Evolutionary conservation across 257 asterid species (phyloP).

Genomic region (Fraxinus quadrangulata): DNA sequence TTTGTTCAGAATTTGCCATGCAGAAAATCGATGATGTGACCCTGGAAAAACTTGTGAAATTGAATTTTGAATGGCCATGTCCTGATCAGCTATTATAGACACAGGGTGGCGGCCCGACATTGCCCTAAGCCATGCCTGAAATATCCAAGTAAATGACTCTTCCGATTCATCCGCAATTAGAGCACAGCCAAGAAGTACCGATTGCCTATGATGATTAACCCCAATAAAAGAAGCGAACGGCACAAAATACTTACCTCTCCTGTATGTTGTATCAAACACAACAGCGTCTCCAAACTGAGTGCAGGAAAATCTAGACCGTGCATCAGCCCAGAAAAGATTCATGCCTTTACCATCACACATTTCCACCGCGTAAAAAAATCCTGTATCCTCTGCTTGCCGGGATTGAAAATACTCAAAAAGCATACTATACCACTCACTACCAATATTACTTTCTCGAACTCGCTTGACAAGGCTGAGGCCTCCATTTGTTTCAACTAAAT

Average conservation of each 20-base stretch:
- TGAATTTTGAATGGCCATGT: conserved; percentile 60
- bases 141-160: conserved; percentile 89
- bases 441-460: conserved; percentile 50
- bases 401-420: conserved; percentile 88
- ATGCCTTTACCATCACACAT: conserved; percentile 67
- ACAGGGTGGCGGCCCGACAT: conserved; percentile 76
- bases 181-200: conserved; percentile 94
- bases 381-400: conserved; percentile 80
- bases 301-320: conserved; percentile 77
- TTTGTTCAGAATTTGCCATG: conserved; percentile 70
- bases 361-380: conserved; percentile 88
- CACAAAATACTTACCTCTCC: conserved; percentile 56
- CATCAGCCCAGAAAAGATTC: conserved; percentile 86
- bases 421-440: conserved; percentile 63
- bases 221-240: conserved; percentile 91
- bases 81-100: conserved; percentile 86
- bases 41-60: conserved; percentile 73
- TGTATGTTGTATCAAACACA: conserved; percentile 76
- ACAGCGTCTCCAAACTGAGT: conserved; percentile 87
- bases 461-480: conserved; percentile 79
- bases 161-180: conserved; percentile 84
- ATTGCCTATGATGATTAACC: conserved; percentile 87
- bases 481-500: conserved; percentile 79
- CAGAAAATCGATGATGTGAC: conserved; percentile 78
- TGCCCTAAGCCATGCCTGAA: conserved; percentile 76